Percentiles rank a stretch among this genome's conserved stretches.
Evolutionary conservation across 208 protist species (phyloP).

Genomic region (Trypanosoma platydactyli): DNA sequence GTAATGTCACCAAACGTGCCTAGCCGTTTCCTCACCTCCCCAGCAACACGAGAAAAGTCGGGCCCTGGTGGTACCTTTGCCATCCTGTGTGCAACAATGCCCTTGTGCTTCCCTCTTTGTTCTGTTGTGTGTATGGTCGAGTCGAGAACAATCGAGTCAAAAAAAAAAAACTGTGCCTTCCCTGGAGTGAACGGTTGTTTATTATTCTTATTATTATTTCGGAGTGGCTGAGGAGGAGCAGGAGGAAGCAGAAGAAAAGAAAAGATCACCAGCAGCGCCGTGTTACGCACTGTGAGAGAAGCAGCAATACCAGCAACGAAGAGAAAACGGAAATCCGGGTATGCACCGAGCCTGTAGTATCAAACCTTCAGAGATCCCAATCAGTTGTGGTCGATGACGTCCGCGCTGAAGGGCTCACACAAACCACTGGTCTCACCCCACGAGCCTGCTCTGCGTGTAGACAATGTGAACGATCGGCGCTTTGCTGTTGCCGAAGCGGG

Average conservation of each 20-base stretch:
- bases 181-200: neutral
- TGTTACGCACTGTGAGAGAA: too few relatives aligned
- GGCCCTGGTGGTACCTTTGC: conserved; percentile 69
- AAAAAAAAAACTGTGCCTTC: neutral
- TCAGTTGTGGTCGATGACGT: neutral
- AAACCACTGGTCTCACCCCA: neutral
- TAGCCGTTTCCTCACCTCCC: conserved; percentile 58
- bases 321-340: neutral
- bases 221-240: too few relatives aligned
- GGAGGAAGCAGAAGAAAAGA: too few relatives aligned
- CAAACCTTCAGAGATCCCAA: neutral
- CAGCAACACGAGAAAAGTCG: conserved; percentile 75
- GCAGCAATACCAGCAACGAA: neutral
- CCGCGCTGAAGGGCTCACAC: neutral
- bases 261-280: too few relatives aligned
- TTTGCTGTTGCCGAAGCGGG: neutral
- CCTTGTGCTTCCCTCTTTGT: neutral
- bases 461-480: neutral
- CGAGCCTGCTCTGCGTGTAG: neutral
- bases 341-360: too few relatives aligned
- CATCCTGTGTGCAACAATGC: conserved; percentile 30
- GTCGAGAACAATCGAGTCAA: conserved; percentile 5
- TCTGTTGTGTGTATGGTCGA: neutral
- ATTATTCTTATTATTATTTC: neutral
- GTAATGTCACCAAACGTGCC: conserved; percentile 74